phyloP scores from a whole-genome alignment of 2,329 filamentous ascomycete species.

The Acarospora socialis region DNA sequence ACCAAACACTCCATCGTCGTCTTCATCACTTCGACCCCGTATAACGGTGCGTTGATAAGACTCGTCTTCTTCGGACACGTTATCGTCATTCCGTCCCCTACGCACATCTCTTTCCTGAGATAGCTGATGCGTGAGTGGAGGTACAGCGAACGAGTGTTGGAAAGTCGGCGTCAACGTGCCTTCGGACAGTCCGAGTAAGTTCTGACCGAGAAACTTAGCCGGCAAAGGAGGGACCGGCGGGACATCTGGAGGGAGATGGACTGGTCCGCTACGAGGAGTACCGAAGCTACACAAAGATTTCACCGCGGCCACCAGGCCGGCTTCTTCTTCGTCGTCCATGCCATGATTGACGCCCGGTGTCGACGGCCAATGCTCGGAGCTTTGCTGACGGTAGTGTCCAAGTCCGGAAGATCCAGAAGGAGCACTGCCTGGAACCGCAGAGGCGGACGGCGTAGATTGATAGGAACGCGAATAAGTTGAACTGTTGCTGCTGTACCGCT shows the following conservation, averaged over 20 bases:
- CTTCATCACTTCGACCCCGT: slow-evolving; percentile 58
- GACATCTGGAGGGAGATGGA: slow-evolving; percentile 53
- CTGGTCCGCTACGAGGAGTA: slow-evolving; percentile 54
- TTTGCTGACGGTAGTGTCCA: slow-evolving; percentile 54
- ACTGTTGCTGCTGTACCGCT: slow-evolving; percentile 44
- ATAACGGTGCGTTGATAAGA: slow-evolving; percentile 32
- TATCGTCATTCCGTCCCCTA: slow-evolving; percentile 55
- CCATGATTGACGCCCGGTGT: slow-evolving; percentile 50
- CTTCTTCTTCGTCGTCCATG: slow-evolving; percentile 58
- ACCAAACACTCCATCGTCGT: slow-evolving; percentile 85
- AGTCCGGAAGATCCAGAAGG: slow-evolving; percentile 31
- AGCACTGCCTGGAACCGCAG: slow-evolving; percentile 40
- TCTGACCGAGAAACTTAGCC: slow-evolving; percentile 55
- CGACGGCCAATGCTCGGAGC: slow-evolving; percentile 59
- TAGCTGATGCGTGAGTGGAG: slow-evolving; percentile 33
- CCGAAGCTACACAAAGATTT: slow-evolving; percentile 83
- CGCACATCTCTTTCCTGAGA: slow-evolving; percentile 47
- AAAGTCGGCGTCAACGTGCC: slow-evolving; percentile 23
- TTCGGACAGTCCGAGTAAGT: slow-evolving; percentile 17
- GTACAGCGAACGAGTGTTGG: slow-evolving; percentile 28
- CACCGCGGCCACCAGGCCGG: slow-evolving; percentile 76
- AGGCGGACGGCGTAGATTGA: slow-evolving; percentile 51
- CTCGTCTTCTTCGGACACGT: slow-evolving; percentile 49
- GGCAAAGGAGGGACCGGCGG: slow-evolving; percentile 83
- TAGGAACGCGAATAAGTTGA: slow-evolving; percentile 60